A percentile compares a stretch with the other conserved stretches of the same genome.
Conservation (phyloP, 78 protist genomes). For the Dictyostelium purpureum region DNA sequence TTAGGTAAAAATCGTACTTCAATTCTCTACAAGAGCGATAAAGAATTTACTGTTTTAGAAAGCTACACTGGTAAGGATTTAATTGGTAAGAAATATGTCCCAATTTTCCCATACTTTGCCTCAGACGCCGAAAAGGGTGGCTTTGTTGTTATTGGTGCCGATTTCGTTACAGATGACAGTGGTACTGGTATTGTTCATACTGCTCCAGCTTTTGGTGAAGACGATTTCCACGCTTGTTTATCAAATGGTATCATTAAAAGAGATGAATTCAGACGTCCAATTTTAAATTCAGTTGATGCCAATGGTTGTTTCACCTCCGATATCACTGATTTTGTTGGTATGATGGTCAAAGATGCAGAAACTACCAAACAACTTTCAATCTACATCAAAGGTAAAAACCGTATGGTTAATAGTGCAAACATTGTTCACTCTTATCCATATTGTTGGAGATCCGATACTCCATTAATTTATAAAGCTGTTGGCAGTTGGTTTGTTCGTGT, state of each 20-base stretch:
- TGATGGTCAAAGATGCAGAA: conserved; percentile 94
- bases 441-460: conserved; percentile 99
- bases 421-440: conserved; percentile 97
- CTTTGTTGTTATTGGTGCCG: conserved; percentile 92
- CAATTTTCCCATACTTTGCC: conserved; percentile 96
- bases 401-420: conserved; percentile 77
- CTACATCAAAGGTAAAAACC: conserved; percentile 84
- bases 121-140: conserved; percentile 77
- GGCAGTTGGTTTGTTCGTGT: conserved; percentile 98
- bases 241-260: conserved; percentile 85
- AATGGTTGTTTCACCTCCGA: conserved; percentile 96
- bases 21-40: conserved; percentile 32
- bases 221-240: conserved; percentile 98
- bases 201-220: conserved; percentile 99
- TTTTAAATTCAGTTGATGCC: conserved; percentile 95
- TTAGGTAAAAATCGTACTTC: conserved; percentile 47
- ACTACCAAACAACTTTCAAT: conserved; percentile 82
- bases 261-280: conserved; percentile 85
- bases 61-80: conserved; percentile 83
- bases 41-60: conserved; percentile 36
- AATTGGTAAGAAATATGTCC: conserved; percentile 92
- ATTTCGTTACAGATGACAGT: conserved; percentile 94
- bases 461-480: conserved; percentile 97
- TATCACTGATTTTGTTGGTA: conserved; percentile 95
- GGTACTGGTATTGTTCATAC: conserved; percentile 99